These are phyloP conservation scores for Prosopis cineraria DNA, from an alignment of 306 rosid species.

Conservation along the genomic window DNA sequence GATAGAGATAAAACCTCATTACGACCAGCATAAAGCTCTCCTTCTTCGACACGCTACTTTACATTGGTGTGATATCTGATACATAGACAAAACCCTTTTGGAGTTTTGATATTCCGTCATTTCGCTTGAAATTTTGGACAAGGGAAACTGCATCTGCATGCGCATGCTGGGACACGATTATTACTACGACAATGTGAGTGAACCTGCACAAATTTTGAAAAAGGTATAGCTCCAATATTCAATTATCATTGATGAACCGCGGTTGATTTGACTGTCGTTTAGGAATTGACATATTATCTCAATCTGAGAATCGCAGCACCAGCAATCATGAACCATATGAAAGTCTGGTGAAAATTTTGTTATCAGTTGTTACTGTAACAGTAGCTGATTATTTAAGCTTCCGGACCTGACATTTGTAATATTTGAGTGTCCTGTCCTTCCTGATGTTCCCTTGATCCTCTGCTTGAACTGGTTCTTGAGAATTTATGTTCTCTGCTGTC, in stretches of 20 bases:
- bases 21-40: neutral
- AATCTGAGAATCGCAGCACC: neutral
- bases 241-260: neutral
- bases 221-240: neutral
- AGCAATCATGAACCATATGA: neutral
- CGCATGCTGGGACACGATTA: constrained; percentile 27
- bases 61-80: neutral
- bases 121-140: constrained; percentile 3
- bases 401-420: neutral
- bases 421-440: constrained; percentile 1
- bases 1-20: constrained; percentile 25
- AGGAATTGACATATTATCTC: constrained; percentile 20
- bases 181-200: constrained; percentile 1
- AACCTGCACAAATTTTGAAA: constrained; percentile 17
- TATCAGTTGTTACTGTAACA: neutral
- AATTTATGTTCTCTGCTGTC: neutral
- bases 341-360: neutral
- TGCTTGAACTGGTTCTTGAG: neutral
- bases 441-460: neutral
- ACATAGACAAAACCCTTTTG: neutral
- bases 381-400: neutral
- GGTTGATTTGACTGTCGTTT: constrained; percentile 9
- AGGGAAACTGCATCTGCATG: constrained; percentile 27
- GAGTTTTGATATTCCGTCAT: constrained; percentile 8
- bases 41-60: constrained; percentile 6